phyloP scores from a whole-genome alignment of 768 basidiomycete genomes.

The Dendrothele bispora region DNA sequence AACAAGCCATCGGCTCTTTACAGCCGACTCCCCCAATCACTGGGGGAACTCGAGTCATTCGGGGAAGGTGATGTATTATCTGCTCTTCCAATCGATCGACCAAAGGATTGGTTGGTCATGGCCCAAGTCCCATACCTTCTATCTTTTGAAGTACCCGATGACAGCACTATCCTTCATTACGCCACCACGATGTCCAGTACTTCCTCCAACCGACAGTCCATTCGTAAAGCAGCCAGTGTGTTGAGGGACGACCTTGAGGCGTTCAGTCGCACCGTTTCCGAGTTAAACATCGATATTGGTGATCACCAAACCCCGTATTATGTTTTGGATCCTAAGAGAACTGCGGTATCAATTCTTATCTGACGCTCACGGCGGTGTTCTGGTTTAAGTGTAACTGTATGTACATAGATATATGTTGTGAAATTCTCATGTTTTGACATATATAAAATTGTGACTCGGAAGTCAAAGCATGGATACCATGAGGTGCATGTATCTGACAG shows the following conservation, averaged over 20 bases:
- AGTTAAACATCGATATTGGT: slow-evolving; percentile 23
- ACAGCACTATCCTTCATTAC: slow-evolving; percentile 24
- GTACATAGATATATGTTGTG: too few species aligned
- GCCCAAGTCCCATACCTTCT: slow-evolving; percentile 29
- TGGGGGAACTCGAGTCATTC: slow-evolving; percentile 18
- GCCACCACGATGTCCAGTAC: slow-evolving; percentile 14
- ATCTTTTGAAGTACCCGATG: slow-evolving; percentile 23
- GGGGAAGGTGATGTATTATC: slow-evolving; percentile 18
- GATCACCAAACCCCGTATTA: slow-evolving; percentile 28
- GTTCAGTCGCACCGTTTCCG: slow-evolving; percentile 14
- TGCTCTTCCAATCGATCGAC: slow-evolving; percentile 22
- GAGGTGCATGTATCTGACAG: too few species aligned
- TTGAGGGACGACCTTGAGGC: slow-evolving; percentile 17
- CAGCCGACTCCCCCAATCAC: slow-evolving; percentile 19
- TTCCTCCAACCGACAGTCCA: slow-evolving; percentile 5
- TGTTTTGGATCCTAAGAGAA: slow-evolving; percentile 25
- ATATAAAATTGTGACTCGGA: too few species aligned
- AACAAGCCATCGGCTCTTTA: slow-evolving; percentile 29
- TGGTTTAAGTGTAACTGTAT: too few species aligned
- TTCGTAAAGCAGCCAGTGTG: slow-evolving; percentile 23
- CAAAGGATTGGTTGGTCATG: slow-evolving; percentile 26
- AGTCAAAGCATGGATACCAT: too few species aligned
- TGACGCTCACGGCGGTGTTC: too few species aligned
- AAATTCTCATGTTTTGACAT: too few species aligned
- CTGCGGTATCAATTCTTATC: slow-evolving; percentile 28